These are phyloP conservation scores for Wickerhamomyces canadensis DNA, from an alignment of 805 yeast species.

Conservation along the genomic window DNA sequence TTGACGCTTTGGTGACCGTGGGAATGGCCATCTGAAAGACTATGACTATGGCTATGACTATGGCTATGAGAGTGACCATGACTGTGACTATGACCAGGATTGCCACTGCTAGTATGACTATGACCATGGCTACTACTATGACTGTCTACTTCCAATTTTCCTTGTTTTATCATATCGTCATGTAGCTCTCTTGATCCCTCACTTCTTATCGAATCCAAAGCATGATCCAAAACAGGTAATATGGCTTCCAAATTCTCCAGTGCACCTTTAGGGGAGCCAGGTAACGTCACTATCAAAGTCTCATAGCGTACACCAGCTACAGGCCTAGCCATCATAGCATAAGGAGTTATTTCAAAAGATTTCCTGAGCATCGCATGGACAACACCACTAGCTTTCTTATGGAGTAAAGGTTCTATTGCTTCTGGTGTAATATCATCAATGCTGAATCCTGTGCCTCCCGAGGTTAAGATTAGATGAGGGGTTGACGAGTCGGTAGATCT, in stretches of 20 bases:
- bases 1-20: constrained; percentile 24
- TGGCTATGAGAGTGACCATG: constrained; percentile 12
- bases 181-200: constrained; percentile 38
- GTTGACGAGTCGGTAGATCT: constrained; percentile 8
- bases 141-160: neutral
- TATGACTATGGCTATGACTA: constrained; percentile 5
- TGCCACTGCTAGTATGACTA: constrained; percentile 8
- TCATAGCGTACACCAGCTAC: constrained; percentile 39
- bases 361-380: constrained; percentile 40
- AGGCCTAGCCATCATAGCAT: constrained; percentile 45
- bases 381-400: constrained; percentile 43
- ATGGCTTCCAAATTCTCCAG: constrained; percentile 38
- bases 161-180: constrained; percentile 4
- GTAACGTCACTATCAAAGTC: constrained; percentile 39
- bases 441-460: constrained; percentile 52
- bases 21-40: constrained; percentile 6
- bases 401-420: constrained; percentile 37
- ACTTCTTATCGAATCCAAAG: constrained; percentile 31
- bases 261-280: constrained; percentile 49
- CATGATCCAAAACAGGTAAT: constrained; percentile 35
- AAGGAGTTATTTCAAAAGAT: constrained; percentile 39
- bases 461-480: constrained; percentile 32
- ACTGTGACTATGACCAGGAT: constrained; percentile 8
- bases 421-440: constrained; percentile 45
- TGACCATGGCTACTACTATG: neutral